phyloP scores from a whole-genome alignment of 768 basidiomycete species.

The Rickenella mellea region DNA sequence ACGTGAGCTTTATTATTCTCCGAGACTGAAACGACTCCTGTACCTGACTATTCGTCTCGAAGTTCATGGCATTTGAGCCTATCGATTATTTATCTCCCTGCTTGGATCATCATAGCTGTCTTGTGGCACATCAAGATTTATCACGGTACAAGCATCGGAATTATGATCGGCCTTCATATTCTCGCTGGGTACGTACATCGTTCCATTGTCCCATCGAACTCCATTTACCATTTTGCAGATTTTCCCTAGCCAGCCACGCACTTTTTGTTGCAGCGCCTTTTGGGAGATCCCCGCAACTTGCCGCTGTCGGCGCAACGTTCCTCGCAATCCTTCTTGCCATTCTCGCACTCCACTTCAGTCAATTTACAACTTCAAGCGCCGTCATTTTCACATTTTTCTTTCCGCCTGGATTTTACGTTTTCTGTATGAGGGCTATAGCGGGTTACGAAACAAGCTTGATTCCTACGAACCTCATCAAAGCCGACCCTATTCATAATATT shows the following conservation, averaged over 20 bases:
- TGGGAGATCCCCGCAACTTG: slow-evolving; percentile 62
- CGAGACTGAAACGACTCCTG: too few species aligned
- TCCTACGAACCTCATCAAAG: slow-evolving; percentile 41
- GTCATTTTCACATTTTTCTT: slow-evolving; percentile 63
- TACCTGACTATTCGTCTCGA: too few species aligned
- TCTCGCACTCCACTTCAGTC: slow-evolving; percentile 44
- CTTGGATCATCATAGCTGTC: slow-evolving; percentile 60
- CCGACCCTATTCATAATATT: slow-evolving; percentile 52
- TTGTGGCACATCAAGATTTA: slow-evolving; percentile 64
- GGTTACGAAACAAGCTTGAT: slow-evolving; percentile 56
- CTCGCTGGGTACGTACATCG: slow-evolving; percentile 29
- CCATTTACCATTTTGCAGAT: slow-evolving; percentile 21
- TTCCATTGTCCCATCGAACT: too few species aligned
- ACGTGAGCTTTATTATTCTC: slow-evolving; percentile 25
- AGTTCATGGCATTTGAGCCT: slow-evolving; percentile 60
- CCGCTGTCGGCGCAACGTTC: slow-evolving; percentile 59
- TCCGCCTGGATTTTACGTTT: slow-evolving; percentile 70
- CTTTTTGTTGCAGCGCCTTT: slow-evolving; percentile 64
- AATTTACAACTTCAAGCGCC: slow-evolving; percentile 32
- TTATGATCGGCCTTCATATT: slow-evolving; percentile 57
- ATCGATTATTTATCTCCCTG: slow-evolving; percentile 61
- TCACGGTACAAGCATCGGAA: slow-evolving; percentile 41
- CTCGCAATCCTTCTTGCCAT: slow-evolving; percentile 59
- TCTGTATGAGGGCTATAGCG: slow-evolving; percentile 55
- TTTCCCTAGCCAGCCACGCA: slow-evolving; percentile 62